Base-by-base conservation (phyloP, 495 filamentous ascomycete species). In the Lepraria neglecta region DNA sequence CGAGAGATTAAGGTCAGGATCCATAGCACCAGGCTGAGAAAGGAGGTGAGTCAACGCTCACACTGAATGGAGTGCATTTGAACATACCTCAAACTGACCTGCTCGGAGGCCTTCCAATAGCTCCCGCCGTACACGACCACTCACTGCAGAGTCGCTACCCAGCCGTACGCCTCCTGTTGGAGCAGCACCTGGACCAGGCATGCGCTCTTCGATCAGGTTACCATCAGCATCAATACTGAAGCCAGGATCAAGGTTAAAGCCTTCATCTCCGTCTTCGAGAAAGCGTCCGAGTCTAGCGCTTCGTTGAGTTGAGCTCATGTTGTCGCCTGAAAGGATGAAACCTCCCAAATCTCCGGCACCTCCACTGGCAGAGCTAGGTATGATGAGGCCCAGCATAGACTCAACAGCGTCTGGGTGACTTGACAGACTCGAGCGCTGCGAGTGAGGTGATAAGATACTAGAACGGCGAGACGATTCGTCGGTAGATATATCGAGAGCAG, bases 221-320 rank as follows among this genome's bases (percentile, higher is more conserved):
- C 86, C 87, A 47, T 87, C 77, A 44, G 79, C 80, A 63, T 87
- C 84, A 61, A 89, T 83, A 28, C 76, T 78, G 64, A 88, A 87
- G 57, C 84, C 86, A 35, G 80, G 77, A 28, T 87, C 81, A n/a
- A 84, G 74, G 7, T 84, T 71, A 33, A 82, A 72, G 19, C 76
- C 77, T 28, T 76, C 74, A 51, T 83, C 78, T 43, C 65, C 70
- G 12, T 82, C 77, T 19, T 65, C 67, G n/a, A 73, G 55, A 3
- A 69, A 64, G 15, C 64, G 55, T 35, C 55, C 45, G 21, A 72
- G 58, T 14, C 61, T 47, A 11, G 68, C 59, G 40, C 45, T 62
- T 17, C 69, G 73, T 44, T 67, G 68, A 3, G 61, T 62, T 55
- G 71, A 71, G n/a, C 61, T 70, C 30, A 64, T 61, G 53, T 73